Conservation (phyloP, 371 early-diverging fungal genomes). For the Gilbertella persicaria region DNA sequence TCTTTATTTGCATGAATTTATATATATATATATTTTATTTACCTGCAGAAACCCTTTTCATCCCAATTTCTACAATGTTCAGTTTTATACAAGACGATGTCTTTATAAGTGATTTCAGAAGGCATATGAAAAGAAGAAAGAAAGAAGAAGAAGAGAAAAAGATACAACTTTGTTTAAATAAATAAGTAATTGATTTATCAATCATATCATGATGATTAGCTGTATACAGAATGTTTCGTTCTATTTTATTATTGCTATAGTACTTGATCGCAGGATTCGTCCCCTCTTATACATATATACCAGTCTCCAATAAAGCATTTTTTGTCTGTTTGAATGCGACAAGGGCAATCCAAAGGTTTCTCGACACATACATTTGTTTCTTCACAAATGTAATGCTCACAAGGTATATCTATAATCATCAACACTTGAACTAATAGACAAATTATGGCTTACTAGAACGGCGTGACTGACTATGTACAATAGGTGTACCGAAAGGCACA, state of each 20-base stretch:
- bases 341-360: slow-evolving; percentile 23
- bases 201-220: neutral
- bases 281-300: slow-evolving; percentile 25
- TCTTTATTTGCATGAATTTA: neutral
- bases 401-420: slow-evolving; percentile 17
- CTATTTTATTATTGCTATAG: slow-evolving; percentile 1
- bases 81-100: slow-evolving; percentile 84
- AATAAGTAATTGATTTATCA: neutral
- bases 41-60: slow-evolving; percentile 80
- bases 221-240: neutral
- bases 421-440: too few species aligned
- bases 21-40: slow-evolving; percentile 13
- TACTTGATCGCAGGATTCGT: slow-evolving; percentile 10
- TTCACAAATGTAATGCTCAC: slow-evolving; percentile 18
- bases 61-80: slow-evolving; percentile 88
- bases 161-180: neutral
- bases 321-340: slow-evolving; percentile 12
- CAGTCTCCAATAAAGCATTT: slow-evolving; percentile 27
- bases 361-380: slow-evolving; percentile 19
- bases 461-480: too few species aligned
- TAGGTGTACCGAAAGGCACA: neutral
- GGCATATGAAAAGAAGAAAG: slow-evolving; percentile 1
- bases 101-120: slow-evolving; percentile 40
- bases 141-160: neutral
- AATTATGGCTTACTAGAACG: too few species aligned